Evolutionary conservation across 1,284 basidiomycete species (phyloP), one percentile per base, ranked within the genome.

Genomic region (Leucoagaricus sp.): DNA sequence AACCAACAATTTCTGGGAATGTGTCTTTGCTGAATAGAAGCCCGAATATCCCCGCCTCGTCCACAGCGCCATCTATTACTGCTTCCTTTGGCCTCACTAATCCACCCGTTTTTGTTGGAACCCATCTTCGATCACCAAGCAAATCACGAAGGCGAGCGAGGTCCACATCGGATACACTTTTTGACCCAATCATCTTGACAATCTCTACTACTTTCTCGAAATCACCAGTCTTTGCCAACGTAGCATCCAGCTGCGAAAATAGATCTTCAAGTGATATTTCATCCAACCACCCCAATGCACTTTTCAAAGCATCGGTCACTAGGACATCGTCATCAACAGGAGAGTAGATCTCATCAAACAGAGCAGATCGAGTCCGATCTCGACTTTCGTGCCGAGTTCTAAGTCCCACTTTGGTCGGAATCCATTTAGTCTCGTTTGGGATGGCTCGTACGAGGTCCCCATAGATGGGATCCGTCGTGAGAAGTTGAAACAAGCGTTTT

Each of bases 331-430:
- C 55, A 12, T 46, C 49, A 3, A 57, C 55, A 17, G 51, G 15
- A 1, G 55, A 33, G 13, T 49, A 51, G 8, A 57, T 49, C 21
- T 57, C 55, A 38, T 57, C 55, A 33, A 50, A 40, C n/a, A 57
- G 49, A 5, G 26, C 42, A 23, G 15, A 46, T 3, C 40, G 49
- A 4, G 49, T 51, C 5, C 48, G 41, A 47, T 57, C 48, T 17
- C 55, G 41, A 46, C 55, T 51, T 40, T 57, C 55, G 4, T 57
- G 49, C 6, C 23, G 41, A 8, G 55, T 49, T 31, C 45, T 57
- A 3, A 57, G 17, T 1, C 55, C 55, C 12, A 17, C 21, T 12
- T 51, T 51, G 7, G 55, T 57, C 1, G 29, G 17, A 31, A 57
- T 57, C 55, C 55, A 57, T 29, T 17, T 36, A 13, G 26, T 19